These are phyloP conservation scores for Neocallimastix lanati DNA, from an alignment of 192 early-diverging fungal species.

Conservation along the genomic window DNA sequence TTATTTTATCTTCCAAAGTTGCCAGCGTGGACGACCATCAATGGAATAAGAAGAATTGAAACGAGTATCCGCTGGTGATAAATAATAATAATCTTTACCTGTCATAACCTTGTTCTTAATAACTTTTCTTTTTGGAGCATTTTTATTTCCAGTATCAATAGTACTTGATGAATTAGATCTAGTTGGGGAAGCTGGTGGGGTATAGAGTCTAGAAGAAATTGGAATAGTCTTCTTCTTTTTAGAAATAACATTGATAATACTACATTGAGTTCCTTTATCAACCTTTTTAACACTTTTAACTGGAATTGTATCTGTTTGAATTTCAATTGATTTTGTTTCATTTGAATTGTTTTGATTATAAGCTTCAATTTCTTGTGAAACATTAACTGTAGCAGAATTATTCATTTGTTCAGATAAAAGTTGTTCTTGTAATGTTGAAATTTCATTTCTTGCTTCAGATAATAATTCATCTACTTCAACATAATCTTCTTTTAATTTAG, in stretches of 20 bases:
- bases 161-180: neutral
- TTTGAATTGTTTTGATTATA: neutral
- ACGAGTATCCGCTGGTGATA: neutral
- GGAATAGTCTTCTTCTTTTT: neutral
- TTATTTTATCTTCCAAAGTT: neutral
- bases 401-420: neutral
- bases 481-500: neutral
- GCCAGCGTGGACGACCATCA: neutral
- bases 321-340: neutral
- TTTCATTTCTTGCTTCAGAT: neutral
- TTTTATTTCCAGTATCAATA: neutral
- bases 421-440: neutral
- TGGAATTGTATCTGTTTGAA: neutral
- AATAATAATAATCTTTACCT: neutral
- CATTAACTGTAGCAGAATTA: neutral
- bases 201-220: neutral
- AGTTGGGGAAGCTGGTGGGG: neutral
- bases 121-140: neutral
- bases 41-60: neutral
- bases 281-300: neutral
- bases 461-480: neutral
- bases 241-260: neutral
- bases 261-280: neutral
- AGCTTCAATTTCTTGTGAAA: neutral
- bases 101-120: neutral